Evolutionary conservation across 2,329 filamentous ascomycete species (phyloP).

Genomic region (Microascus cirrosus): DNA sequence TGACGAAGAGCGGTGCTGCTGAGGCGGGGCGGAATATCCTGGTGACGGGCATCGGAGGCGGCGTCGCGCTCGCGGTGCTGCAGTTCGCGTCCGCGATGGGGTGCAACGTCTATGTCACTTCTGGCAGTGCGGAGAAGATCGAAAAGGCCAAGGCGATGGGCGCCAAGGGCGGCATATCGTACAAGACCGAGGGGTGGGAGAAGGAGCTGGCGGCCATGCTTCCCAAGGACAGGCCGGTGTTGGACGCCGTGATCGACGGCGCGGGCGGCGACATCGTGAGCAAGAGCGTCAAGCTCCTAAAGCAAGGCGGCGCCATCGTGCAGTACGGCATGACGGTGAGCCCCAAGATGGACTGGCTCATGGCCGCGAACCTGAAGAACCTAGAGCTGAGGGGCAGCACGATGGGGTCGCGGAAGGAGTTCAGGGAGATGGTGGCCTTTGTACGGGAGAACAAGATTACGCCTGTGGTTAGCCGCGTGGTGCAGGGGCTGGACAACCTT

Average conservation of each 20-base stretch:
- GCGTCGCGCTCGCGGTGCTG: slow-evolving; percentile 73
- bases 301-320: slow-evolving; percentile 72
- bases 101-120: slow-evolving; percentile 72
- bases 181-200: slow-evolving; percentile 73
- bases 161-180: slow-evolving; percentile 70
- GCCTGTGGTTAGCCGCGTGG: slow-evolving; percentile 66
- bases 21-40: slow-evolving; percentile 62
- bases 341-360: slow-evolving; percentile 78
- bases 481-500: slow-evolving; percentile 63
- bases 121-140: slow-evolving; percentile 65
- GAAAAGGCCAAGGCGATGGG: slow-evolving; percentile 60
- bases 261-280: slow-evolving; percentile 78
- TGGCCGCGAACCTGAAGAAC: slow-evolving; percentile 77
- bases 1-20: slow-evolving; percentile 62
- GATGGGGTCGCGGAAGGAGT: slow-evolving; percentile 86
- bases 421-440: slow-evolving; percentile 81
- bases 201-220: slow-evolving; percentile 56
- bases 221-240: slow-evolving; percentile 50
- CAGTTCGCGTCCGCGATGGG: slow-evolving; percentile 68
- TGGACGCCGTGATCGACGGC: slow-evolving; percentile 84
- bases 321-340: slow-evolving; percentile 84
- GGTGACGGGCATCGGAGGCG: slow-evolving; percentile 85
- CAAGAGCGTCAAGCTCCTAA: slow-evolving; percentile 57
- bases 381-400: slow-evolving; percentile 78
- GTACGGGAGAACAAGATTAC: slow-evolving; percentile 61